Base-by-base conservation (phyloP, 345 rosid genomes). In the Eucalyptus microcorys region DNA sequence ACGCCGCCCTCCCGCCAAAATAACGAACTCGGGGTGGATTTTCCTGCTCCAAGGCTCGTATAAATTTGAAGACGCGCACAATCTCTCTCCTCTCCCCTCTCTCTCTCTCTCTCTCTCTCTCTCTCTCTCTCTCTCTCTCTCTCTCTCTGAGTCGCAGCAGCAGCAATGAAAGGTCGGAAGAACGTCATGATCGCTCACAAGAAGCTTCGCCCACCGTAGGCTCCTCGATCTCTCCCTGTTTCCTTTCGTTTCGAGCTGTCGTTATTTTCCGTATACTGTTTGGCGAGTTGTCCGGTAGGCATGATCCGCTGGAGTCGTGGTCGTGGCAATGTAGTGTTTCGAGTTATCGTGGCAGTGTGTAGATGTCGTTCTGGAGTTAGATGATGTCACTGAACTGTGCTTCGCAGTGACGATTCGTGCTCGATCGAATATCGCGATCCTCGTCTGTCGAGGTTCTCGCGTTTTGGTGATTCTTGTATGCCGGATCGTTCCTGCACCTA, bases 121-220 rank as follows among this genome's bases (percentile, higher is more conserved):
- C 61, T 55, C 61, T 24, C 61, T 55, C 61, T 55, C 61, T 24
- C 61, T 55, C 61, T 7, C 57, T 21, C 59, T 49, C 7, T 37
- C 40, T 37, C 40, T 3, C 49, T 7, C 26, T 4, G 27, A 55
- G 61, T 55, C 27, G 61, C 61, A 49, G 50, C 50, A 55, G 61
- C 27, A 55, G 61, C 61, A 24, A 55, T 55, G 61, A 55, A 55
- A 55, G 61, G 61, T 55, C 27, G 61, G 61, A 55, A 55, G 61
- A 24, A 55, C 61, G 30, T 55, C 61, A 55, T 55, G 61, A 55
- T 55, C 61, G 61, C 94, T 90, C 89, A 79, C 52, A 93, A 93
- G 90, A 91, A 83, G 88, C 87, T 53, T 16, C 88, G 57, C 30
- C 14, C 91, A 11, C 87, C 59, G 94, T 91, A 86, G 71, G 87